These are phyloP conservation scores for Phytophthora tubulina DNA, from an alignment of 352 stramenopile genomes.

Conservation along the genomic window DNA sequence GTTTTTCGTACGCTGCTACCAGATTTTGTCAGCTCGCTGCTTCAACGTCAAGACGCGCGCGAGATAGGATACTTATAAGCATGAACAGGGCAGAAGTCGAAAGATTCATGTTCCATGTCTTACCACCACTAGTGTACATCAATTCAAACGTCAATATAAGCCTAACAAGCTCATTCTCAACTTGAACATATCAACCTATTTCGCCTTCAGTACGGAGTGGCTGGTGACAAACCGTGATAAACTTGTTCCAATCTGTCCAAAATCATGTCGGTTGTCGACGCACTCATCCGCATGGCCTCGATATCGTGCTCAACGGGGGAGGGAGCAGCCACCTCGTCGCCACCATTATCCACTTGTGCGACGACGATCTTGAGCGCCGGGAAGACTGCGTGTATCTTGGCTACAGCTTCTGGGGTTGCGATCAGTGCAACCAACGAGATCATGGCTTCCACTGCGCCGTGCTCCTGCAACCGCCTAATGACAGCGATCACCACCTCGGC, in stretches of 20 bases:
- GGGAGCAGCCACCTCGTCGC: slow-evolving; percentile 19
- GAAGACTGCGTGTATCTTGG: slow-evolving; percentile 45
- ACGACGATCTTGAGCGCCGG: slow-evolving; percentile 47
- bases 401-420: slow-evolving; percentile 45
- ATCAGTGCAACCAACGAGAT: slow-evolving; percentile 60
- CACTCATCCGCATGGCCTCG: slow-evolving; percentile 9
- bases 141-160: slow-evolving; percentile 27
- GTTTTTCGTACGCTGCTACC: no score
- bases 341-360: slow-evolving; percentile 43
- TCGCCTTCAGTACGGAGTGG: slow-evolving; percentile 27
- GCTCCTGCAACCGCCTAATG: slow-evolving; percentile 46
- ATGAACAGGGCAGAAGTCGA: background rate
- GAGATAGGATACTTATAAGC: background rate
- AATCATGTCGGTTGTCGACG: slow-evolving; percentile 40
- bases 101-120: background rate
- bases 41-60: background rate
- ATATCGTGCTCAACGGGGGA: slow-evolving; percentile 5
- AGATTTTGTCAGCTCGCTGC: no score
- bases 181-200: background rate
- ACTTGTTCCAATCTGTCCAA: slow-evolving; percentile 44
- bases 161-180: background rate
- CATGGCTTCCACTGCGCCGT: slow-evolving; percentile 53
- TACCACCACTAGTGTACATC: slow-evolving; percentile 27
- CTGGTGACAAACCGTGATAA: slow-evolving; percentile 25
- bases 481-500: slow-evolving; percentile 42